Conservation (phyloP, 805 yeast genomes). For the Kluyveromyces nonfermentans region DNA sequence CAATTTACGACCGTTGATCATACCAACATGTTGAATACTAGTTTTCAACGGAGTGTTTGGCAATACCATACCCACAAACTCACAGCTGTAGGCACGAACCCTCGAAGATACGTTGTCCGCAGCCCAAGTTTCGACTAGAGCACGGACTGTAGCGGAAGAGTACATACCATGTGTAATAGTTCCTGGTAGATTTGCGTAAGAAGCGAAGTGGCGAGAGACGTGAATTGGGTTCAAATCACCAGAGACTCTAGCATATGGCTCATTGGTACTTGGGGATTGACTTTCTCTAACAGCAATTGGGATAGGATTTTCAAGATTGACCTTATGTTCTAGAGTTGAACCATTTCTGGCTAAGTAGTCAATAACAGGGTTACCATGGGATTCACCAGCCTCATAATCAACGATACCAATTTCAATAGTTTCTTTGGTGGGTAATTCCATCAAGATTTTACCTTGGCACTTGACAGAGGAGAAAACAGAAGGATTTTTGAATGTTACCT, state of each 20-base stretch:
- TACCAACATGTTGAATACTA: conserved; percentile 88
- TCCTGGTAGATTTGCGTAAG: conserved; percentile 90
- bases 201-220: conserved; percentile 89
- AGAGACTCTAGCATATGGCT: conserved; percentile 92
- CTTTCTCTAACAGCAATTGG: conserved; percentile 56
- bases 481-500: conserved; percentile 70
- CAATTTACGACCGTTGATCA: conserved; percentile 98
- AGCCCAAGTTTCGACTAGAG: conserved; percentile 95
- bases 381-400: conserved; percentile 80
- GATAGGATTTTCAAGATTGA: conserved; percentile 80
- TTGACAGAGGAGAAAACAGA: conserved; percentile 67
- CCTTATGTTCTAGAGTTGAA: conserved; percentile 86
- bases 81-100: conserved; percentile 87
- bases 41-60: conserved; percentile 89
- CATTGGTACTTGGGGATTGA: conserved; percentile 92
- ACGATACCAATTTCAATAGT: conserved; percentile 74
- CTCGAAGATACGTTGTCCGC: conserved; percentile 94
- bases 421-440: conserved; percentile 91
- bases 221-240: conserved; percentile 99
- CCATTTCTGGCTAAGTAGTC: conserved; percentile 92
- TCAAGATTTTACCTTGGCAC: conserved; percentile 75
- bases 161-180: conserved; percentile 99
- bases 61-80: conserved; percentile 92
- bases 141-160: conserved; percentile 91
- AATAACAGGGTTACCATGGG: conserved; percentile 95